Base-by-base conservation (phyloP, 2,329 filamentous ascomycete species). In the Dothideomycetes sp. region DNA sequence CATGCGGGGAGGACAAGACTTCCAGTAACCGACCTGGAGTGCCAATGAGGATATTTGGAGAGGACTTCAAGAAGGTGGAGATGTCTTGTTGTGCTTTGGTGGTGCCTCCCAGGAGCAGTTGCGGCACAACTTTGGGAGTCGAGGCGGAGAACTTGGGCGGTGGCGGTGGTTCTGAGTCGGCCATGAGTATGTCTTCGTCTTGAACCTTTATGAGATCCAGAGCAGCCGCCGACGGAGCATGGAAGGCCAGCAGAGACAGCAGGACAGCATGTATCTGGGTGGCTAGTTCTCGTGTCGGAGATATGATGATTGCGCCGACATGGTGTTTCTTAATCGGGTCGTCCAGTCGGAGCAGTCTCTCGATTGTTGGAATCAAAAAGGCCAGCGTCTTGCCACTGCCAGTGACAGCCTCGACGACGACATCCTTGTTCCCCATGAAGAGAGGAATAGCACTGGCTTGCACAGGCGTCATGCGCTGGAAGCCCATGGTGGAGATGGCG, bases 21-120 rank as follows among this genome's bases (percentile, higher is more conserved):
- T 95, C 88, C 4, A 94, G 74, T 2, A 98, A 73, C 34, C 91
- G 77, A 3, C 91, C 93, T 0, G 91, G 91, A 0, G 91, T 96
- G 1, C 82, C 87, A 38, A 98, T 81, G 3, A 98, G 68, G 1
- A 98, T 66, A 53, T 96, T 98, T 0, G 89, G 86, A 3, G 83
- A 87, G 43, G 80, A 74, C 45, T 83, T 81, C 31, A 94, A 68
- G 58, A 96, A 98, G 39, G 74, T 73, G 52, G 84, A 84, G 5
- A 96, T 68, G 54, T 98, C 91, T 57, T 94, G 85, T 1, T 84
- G 81, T 0, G 87, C 73, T 2, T 81, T 81, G 14, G 83, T 87
- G 1, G 76, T 79, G 29, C 88, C 88, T 33, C 89, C 88, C 2
- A 95, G 78, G 0, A 96, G 76, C 11, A 96, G 72, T 59, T 96